A percentile compares a stretch with the other conserved stretches of the same genome.
phyloP scores from a whole-genome alignment of 73 alveolate genomes.

The Paramecium tetraurelia region DNA sequence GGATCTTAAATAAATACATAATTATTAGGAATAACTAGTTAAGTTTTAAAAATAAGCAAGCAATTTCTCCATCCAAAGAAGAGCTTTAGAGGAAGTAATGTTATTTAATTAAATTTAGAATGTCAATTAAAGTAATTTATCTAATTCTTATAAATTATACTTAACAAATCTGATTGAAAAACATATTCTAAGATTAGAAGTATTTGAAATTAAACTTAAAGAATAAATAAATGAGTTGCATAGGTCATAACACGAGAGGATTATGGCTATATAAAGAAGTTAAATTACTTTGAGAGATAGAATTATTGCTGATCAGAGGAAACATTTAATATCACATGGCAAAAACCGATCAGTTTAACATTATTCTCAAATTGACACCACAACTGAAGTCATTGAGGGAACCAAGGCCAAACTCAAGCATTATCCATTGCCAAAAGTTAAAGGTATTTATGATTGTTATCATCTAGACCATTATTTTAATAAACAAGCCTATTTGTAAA shows the following conservation, averaged over 20 bases:
- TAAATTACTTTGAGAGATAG: not conserved
- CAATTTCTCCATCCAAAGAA: not conserved
- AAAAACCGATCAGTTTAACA: conserved; percentile 6
- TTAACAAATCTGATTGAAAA: not conserved
- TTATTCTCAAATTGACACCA: conserved; percentile 8
- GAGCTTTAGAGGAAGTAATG: conserved; percentile 1
- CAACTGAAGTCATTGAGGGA: conserved; percentile 32
- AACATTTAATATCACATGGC: not conserved
- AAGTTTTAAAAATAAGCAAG: not conserved
- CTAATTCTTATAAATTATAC: not conserved
- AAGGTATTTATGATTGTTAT: not conserved
- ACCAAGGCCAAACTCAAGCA: not conserved
- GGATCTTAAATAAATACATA: not conserved
- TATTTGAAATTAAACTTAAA: not conserved
- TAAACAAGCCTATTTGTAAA: not conserved
- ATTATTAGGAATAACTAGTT: not conserved
- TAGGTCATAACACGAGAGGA: conserved; percentile 7
- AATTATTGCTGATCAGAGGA: conserved; percentile 17
- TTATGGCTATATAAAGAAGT: not conserved
- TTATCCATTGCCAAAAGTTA: conserved; percentile 42
- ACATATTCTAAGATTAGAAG: not conserved
- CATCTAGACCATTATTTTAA: conserved; percentile 22
- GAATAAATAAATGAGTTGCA: not conserved
- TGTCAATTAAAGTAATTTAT: not conserved
- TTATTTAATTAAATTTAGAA: not conserved